These are phyloP conservation scores for Colletotrichum filicis DNA, from an alignment of 2,329 filamentous ascomycete species.

Conservation along the genomic window DNA sequence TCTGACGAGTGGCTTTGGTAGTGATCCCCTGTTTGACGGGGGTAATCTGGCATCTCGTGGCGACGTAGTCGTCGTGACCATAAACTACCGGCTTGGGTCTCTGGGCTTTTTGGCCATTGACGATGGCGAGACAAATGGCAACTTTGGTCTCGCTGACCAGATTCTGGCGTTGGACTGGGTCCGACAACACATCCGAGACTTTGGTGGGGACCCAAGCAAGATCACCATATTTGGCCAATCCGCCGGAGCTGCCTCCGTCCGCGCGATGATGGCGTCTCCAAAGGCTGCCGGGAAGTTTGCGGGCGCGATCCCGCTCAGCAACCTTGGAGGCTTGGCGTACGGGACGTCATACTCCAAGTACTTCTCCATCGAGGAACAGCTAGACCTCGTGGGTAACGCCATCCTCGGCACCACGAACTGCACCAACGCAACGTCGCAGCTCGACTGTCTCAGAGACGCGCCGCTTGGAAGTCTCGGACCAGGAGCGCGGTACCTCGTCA, in stretches of 20 bases:
- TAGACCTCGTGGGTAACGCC: slow-evolving; percentile 57
- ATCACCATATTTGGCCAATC: slow-evolving; percentile 67
- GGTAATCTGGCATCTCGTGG: slow-evolving; percentile 56
- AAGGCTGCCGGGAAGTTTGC: slow-evolving; percentile 58
- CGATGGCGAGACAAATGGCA: slow-evolving; percentile 57
- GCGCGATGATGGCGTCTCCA: slow-evolving; percentile 60
- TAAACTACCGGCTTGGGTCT: slow-evolving; percentile 70
- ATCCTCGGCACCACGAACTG: slow-evolving; percentile 65
- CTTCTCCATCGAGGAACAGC: slow-evolving; percentile 64
- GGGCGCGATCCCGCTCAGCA: slow-evolving; percentile 56
- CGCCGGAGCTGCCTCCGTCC: slow-evolving; percentile 63
- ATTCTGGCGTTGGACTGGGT: slow-evolving; percentile 62
- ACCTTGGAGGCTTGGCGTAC: slow-evolving; percentile 58
- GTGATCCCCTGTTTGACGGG: slow-evolving; percentile 57
- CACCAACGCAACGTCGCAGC: slow-evolving; percentile 57
- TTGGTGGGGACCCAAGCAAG: slow-evolving; percentile 66
- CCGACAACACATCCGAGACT: slow-evolving; percentile 61
- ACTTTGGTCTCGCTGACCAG: slow-evolving; percentile 61
- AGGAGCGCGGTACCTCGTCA: slow-evolving; percentile 63
- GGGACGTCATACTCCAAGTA: slow-evolving; percentile 69
- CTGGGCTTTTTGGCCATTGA: slow-evolving; percentile 68
- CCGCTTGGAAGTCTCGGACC: slow-evolving; percentile 53
- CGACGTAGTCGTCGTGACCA: slow-evolving; percentile 63
- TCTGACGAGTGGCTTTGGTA: slow-evolving; percentile 51
- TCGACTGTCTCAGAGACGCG: slow-evolving; percentile 63